Evolutionary conservation across 2,329 filamentous ascomycete species (phyloP).

Genomic region (Lachnellula willkommii): DNA sequence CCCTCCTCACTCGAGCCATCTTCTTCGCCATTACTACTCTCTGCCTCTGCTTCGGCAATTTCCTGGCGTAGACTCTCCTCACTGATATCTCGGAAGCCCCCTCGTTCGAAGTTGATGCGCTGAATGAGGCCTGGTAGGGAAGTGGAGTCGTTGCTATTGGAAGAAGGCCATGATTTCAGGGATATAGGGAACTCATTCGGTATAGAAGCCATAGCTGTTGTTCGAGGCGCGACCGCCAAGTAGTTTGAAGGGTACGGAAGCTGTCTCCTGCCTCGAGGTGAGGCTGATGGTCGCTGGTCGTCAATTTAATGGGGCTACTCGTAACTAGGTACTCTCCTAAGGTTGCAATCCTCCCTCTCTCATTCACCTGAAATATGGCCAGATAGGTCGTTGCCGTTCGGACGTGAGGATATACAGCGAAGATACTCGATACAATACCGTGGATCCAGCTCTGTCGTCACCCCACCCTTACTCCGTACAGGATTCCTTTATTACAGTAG

Average conservation of each 20-base stretch:
- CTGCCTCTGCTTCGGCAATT: slow-evolving; percentile 45
- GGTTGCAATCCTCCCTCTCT: no score
- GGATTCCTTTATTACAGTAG: no score
- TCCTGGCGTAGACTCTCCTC: slow-evolving; percentile 68
- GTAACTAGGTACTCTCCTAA: no score
- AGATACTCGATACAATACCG: no score
- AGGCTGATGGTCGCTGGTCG: no score
- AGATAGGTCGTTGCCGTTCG: no score
- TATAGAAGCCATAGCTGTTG: slow-evolving; percentile 30
- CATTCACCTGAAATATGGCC: no score
- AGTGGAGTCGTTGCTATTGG: slow-evolving; percentile 50
- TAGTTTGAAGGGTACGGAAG: neutral
- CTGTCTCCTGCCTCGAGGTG: no score
- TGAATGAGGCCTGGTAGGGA: slow-evolving; percentile 69
- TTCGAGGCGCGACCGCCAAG: neutral
- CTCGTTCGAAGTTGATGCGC: slow-evolving; percentile 72
- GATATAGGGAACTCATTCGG: slow-evolving; percentile 47
- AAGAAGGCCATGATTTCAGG: slow-evolving; percentile 56
- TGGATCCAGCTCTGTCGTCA: no score
- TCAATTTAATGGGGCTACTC: no score
- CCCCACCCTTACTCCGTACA: no score
- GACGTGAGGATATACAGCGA: no score
- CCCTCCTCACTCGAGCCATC: slow-evolving; percentile 44
- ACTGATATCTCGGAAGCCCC: slow-evolving; percentile 74
- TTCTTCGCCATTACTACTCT: slow-evolving; percentile 36